phyloP scores from a whole-genome alignment of 345 rosid species.

The Anastatica hierochuntica region DNA sequence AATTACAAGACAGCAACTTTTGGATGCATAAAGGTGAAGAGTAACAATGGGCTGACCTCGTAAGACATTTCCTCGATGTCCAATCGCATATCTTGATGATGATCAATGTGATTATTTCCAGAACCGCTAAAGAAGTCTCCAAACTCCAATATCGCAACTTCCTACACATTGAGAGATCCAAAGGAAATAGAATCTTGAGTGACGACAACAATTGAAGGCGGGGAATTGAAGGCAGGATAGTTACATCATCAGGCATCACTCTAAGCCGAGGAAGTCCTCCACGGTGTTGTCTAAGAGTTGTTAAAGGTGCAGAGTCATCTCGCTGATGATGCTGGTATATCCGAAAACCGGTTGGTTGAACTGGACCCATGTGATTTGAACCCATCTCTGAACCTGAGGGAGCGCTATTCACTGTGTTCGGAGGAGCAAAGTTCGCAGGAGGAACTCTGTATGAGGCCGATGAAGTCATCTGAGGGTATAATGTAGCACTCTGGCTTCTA shows the following conservation, averaged over 20 bases:
- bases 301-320: slow-evolving; percentile 35
- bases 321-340: slow-evolving; percentile 39
- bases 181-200: slow-evolving; percentile 6
- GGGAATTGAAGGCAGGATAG: not conserved
- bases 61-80: slow-evolving; percentile 93
- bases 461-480: slow-evolving; percentile 43
- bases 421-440: slow-evolving; percentile 33
- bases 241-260: slow-evolving; percentile 74
- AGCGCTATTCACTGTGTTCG: slow-evolving; percentile 19
- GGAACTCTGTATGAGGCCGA: slow-evolving; percentile 22
- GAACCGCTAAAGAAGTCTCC: slow-evolving; percentile 47
- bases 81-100: slow-evolving; percentile 92
- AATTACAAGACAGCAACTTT: too few relatives aligned
- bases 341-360: slow-evolving; percentile 46
- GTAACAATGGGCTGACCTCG: too few relatives aligned
- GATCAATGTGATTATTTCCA: slow-evolving; percentile 45
- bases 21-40: too few relatives aligned
- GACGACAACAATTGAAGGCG: not conserved
- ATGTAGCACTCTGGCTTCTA: slow-evolving; percentile 42
- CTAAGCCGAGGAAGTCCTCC: slow-evolving; percentile 59
- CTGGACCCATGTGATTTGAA: too few relatives aligned
- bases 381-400: slow-evolving; percentile 42
- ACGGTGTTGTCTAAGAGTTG: slow-evolving; percentile 38
- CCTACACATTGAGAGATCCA: slow-evolving; percentile 35
- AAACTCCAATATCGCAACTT: slow-evolving; percentile 72